Conservation (phyloP, 106 monocot genomes). For the Platanthera zijinensis region DNA sequence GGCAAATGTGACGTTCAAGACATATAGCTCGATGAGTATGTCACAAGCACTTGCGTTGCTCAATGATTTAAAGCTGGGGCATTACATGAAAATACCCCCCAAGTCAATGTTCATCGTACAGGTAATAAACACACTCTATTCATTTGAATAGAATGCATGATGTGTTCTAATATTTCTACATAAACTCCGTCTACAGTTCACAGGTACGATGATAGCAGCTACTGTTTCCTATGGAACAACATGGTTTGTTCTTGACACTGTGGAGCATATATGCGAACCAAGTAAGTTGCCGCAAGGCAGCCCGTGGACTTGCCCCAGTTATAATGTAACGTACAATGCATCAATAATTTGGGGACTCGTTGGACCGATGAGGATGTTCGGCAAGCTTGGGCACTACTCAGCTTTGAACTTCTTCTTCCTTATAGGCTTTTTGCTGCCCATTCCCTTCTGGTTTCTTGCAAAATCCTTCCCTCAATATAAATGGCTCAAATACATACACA, state of each 20-base stretch:
- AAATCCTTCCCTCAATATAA: conserved; percentile 43
- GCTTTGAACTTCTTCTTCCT: conserved; percentile 59
- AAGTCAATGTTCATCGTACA: conserved; percentile 26
- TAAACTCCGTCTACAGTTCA: conserved; percentile 25
- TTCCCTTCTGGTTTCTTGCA: conserved; percentile 56
- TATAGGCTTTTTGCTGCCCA: conserved; percentile 46
- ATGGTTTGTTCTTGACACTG: conserved; percentile 61
- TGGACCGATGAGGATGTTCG: conserved; percentile 65
- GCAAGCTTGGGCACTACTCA: conserved; percentile 33
- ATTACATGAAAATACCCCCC: conserved; percentile 32
- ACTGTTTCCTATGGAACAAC: conserved; percentile 54
- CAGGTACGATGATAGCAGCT: conserved; percentile 53
- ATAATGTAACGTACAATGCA: conserved; percentile 52
- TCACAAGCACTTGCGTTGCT: conserved; percentile 15
- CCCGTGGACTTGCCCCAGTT: conserved; percentile 85
- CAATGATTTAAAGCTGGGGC: conserved; percentile 21
- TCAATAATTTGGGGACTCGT: conserved; percentile 93
- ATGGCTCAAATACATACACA: conserved; percentile 54
- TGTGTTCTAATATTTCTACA: neutral
- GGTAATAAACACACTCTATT: conserved; percentile 2
- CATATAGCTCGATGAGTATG: conserved; percentile 28
- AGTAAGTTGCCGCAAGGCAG: conserved; percentile 46
- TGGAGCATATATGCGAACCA: conserved; percentile 59
- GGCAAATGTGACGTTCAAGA: conserved; percentile 26
- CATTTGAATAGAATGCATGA: too few species aligned